phyloP scores from a whole-genome alignment of 2,329 filamentous ascomycete genomes.

The Raffaelea ambrosiae region DNA sequence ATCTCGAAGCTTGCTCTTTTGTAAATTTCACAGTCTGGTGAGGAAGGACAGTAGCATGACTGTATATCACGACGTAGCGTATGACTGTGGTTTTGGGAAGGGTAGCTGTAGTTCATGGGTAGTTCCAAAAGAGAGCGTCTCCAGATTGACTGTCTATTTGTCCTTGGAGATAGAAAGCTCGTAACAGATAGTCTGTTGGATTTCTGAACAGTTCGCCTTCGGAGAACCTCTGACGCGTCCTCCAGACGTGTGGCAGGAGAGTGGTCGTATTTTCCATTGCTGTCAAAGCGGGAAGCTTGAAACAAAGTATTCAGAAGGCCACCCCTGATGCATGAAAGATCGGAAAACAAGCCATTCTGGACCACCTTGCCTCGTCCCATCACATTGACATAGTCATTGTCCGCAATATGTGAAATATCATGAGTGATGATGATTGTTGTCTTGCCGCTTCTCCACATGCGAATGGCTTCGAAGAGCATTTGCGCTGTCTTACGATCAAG shows the following conservation, averaged over 20 bases:
- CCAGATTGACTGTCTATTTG: no score
- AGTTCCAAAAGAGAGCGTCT: not conserved
- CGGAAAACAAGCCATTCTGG: constrained; percentile 54
- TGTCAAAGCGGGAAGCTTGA: not conserved
- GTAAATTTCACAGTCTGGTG: no score
- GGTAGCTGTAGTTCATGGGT: not conserved
- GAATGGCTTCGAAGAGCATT: constrained; percentile 65
- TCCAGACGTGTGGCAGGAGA: no score
- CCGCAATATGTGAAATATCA: constrained; percentile 66
- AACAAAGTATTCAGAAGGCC: not conserved
- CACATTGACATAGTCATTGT: constrained; percentile 71
- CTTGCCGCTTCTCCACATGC: constrained; percentile 67
- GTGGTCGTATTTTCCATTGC: no score
- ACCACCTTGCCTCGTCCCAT: constrained; percentile 62
- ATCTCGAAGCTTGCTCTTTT: not conserved
- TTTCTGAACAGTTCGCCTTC: no score
- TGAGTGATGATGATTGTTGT: constrained; percentile 94
- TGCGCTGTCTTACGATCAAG: constrained; percentile 65
- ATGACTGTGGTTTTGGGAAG: no score
- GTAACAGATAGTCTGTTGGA: no score
- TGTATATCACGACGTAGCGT: no score
- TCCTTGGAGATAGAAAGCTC: no score
- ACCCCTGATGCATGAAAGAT: not conserved
- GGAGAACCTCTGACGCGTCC: no score
- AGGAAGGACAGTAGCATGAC: no score